Evolutionary conservation across 225 moss, liverwort and hornwort species (phyloP).

Genomic region (Takakia lepidozioides): DNA sequence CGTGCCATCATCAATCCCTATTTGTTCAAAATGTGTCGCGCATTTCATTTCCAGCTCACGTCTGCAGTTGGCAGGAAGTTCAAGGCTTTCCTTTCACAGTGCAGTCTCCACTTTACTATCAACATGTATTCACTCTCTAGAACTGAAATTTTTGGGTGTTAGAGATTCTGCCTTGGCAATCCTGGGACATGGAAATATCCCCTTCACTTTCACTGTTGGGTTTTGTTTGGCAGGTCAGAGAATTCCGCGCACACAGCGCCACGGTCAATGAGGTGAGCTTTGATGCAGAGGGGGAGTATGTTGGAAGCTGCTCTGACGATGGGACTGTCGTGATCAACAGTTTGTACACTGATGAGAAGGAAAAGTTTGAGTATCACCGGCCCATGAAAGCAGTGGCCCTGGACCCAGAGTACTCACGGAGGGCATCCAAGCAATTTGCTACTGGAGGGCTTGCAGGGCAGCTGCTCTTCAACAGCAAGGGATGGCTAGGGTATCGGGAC

Average conservation of each 20-base stretch:
- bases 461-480: constrained; percentile 83
- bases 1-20: no score
- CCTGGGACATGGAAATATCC: constrained; percentile 7
- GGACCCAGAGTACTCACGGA: constrained; percentile 85
- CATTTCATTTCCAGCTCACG: no score
- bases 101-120: no score
- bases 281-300: constrained; percentile 84
- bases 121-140: no score
- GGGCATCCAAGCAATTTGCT: constrained; percentile 69
- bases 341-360: constrained; percentile 81
- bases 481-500: constrained; percentile 84
- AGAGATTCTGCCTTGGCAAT: no score
- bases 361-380: constrained; percentile 84
- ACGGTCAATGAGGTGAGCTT: constrained; percentile 93
- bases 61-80: no score
- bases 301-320: constrained; percentile 97
- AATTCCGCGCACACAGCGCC: constrained; percentile 72
- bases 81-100: no score
- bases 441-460: constrained; percentile 90
- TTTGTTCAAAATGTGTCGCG: no score
- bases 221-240: constrained; percentile 55
- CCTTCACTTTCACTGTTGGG: neutral
- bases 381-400: constrained; percentile 92
- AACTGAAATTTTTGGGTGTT: no score
- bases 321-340: constrained; percentile 90